A percentile compares a stretch with the other conserved stretches of the same genome.
Evolutionary conservation across 73 alveolate genomes (phyloP).

Genomic region (Paraurostyla sp.): DNA sequence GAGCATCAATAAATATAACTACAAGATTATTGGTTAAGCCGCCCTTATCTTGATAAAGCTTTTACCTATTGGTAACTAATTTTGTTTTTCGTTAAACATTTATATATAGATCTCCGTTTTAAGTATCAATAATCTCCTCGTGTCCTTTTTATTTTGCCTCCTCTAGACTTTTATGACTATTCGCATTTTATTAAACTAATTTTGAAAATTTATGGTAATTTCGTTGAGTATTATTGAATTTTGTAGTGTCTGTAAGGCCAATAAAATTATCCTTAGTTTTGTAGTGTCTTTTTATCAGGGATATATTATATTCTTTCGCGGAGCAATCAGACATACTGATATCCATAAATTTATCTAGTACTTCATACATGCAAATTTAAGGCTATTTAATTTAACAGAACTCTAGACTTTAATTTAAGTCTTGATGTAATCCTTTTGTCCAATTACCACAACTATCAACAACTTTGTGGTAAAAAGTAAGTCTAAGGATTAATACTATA

Average conservation of each 20-base stretch:
- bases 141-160: conserved; percentile 27
- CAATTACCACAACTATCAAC: not conserved
- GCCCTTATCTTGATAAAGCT: conserved; percentile 22
- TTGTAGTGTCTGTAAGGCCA: not conserved
- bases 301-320: not conserved
- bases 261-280: not conserved
- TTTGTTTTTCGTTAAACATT: conserved; percentile 61
- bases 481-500: not conserved
- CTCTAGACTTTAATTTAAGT: not conserved
- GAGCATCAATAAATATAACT: conserved; percentile 74
- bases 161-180: conserved; percentile 33
- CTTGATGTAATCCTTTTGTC: not conserved
- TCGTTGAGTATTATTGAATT: not conserved
- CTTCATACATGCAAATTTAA: not conserved
- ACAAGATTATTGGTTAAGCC: not conserved
- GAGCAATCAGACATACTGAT: not conserved
- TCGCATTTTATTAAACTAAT: not conserved
- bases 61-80: conserved; percentile 71
- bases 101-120: not conserved
- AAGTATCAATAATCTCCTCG: conserved; percentile 46
- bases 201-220: not conserved
- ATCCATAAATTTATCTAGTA: not conserved
- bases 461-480: not conserved
- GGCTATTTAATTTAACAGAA: not conserved
- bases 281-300: not conserved